phyloP scores from a whole-genome alignment of 78 protist species.

The Protostelium mycophagum region DNA sequence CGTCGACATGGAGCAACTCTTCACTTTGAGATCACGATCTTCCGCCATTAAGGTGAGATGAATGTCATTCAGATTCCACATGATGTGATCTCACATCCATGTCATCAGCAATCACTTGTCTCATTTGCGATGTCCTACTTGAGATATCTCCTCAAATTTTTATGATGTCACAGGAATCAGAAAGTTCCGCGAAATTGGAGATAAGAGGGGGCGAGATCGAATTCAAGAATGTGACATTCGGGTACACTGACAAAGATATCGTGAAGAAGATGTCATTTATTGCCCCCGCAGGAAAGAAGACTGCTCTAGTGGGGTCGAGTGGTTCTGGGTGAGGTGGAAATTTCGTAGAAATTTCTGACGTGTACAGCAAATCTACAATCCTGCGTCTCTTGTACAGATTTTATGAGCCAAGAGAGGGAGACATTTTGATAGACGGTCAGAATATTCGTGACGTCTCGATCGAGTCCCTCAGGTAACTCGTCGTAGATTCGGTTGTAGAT shows the following conservation, averaged over 20 bases:
- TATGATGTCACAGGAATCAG: constrained; percentile 11
- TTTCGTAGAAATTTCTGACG: neutral
- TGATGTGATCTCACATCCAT: constrained; percentile 29
- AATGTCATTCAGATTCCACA: neutral
- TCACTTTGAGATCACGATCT: constrained; percentile 34
- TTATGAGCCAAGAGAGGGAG: constrained; percentile 75
- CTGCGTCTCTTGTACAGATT: constrained; percentile 76
- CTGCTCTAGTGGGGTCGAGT: constrained; percentile 88
- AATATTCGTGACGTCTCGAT: constrained; percentile 37
- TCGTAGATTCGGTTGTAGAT: no score
- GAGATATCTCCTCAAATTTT: neutral
- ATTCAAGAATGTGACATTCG: constrained; percentile 68
- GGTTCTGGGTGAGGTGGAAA: constrained; percentile 73
- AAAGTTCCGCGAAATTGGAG: constrained; percentile 21
- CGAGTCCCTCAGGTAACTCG: constrained; percentile 59
- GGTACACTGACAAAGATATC: constrained; percentile 36
- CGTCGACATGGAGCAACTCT: constrained; percentile 78
- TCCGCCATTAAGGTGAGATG: no score
- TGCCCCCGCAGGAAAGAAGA: constrained; percentile 69
- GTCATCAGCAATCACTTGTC: constrained; percentile 3
- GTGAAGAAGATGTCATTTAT: constrained; percentile 57
- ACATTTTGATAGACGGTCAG: constrained; percentile 81
- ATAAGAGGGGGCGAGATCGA: constrained; percentile 47
- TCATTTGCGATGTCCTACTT: neutral
- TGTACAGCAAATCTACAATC: constrained; percentile 76